Evolutionary conservation across 768 basidiomycete species (phyloP).

Genomic region (Termitomyces eurrhizus): DNA sequence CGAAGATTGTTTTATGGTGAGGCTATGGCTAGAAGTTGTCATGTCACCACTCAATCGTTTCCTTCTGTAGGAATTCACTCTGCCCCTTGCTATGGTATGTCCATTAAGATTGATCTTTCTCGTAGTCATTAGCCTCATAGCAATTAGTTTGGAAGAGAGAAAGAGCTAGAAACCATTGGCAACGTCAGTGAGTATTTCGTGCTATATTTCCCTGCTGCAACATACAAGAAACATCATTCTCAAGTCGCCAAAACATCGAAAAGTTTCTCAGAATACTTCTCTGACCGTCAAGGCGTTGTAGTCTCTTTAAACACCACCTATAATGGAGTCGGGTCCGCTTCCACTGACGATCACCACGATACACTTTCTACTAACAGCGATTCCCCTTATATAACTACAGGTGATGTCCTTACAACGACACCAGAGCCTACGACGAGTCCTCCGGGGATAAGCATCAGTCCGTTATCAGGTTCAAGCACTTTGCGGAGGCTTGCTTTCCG

Average conservation of each 20-base stretch:
- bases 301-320: conserved; percentile 31
- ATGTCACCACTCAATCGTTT: neutral
- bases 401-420: conserved; percentile 2
- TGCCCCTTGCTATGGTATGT: conserved; percentile 60
- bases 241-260: conserved; percentile 48
- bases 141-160: conserved; percentile 65
- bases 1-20: conserved; percentile 62
- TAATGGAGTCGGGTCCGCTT: conserved; percentile 23
- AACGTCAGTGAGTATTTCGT: conserved; percentile 51
- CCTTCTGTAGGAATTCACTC: conserved; percentile 55
- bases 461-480: conserved; percentile 35
- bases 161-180: conserved; percentile 63
- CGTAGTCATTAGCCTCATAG: neutral
- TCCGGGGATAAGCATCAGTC: conserved; percentile 26
- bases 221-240: neutral
- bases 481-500: conserved; percentile 42
- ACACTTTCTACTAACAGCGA: conserved; percentile 42
- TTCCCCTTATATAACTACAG: conserved; percentile 19
- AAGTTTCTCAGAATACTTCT: conserved; percentile 55
- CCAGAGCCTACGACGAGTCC: conserved; percentile 20
- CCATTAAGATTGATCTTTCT: neutral
- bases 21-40: conserved; percentile 6
- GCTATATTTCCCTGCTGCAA: neutral
- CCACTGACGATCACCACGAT: conserved; percentile 37
- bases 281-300: conserved; percentile 38